phyloP scores from a whole-genome alignment of 352 stramenopile species.

The Phytophthora nicotianae region DNA sequence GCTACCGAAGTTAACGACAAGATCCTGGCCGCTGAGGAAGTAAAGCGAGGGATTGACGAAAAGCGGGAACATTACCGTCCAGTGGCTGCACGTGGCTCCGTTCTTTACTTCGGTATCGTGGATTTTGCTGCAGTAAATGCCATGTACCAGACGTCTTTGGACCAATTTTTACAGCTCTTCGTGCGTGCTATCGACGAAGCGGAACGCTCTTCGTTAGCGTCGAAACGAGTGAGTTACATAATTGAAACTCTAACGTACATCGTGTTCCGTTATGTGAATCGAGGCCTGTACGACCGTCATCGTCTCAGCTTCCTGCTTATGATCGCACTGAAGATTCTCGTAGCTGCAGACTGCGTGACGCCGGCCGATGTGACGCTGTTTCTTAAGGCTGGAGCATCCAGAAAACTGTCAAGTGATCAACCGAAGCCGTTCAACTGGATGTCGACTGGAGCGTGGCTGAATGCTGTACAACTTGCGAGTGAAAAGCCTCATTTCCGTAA shows the following conservation, averaged over 20 bases:
- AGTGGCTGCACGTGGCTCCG: conserved; percentile 83
- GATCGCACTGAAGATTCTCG: conserved; percentile 77
- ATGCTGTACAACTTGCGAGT: conserved; percentile 67
- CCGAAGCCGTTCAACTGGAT: conserved; percentile 81
- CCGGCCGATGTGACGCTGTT: conserved; percentile 69
- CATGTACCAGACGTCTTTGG: conserved; percentile 92
- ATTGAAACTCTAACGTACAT: conserved; percentile 88
- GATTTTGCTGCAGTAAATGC: conserved; percentile 88
- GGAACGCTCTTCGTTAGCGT: conserved; percentile 77
- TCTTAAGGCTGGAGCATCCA: conserved; percentile 69
- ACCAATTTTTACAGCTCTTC: conserved; percentile 91
- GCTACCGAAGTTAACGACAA: conserved; percentile 92
- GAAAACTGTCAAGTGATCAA: conserved; percentile 66
- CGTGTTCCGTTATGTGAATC: conserved; percentile 77
- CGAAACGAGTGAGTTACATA: conserved; percentile 88
- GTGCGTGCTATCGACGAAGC: conserved; percentile 82
- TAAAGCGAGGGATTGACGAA: conserved; percentile 89
- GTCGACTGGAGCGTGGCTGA: conserved; percentile 66
- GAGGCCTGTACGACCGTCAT: conserved; percentile 77
- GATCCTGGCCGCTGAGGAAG: conserved; percentile 85
- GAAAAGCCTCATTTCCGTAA: conserved; percentile 74
- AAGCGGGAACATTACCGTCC: conserved; percentile 92
- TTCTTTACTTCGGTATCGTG: conserved; percentile 92
- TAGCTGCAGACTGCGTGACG: conserved; percentile 60
- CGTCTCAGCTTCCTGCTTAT: conserved; percentile 80